phyloP scores from a whole-genome alignment of 2,329 filamentous ascomycete genomes.

The Colletotrichum euphorbiae region DNA sequence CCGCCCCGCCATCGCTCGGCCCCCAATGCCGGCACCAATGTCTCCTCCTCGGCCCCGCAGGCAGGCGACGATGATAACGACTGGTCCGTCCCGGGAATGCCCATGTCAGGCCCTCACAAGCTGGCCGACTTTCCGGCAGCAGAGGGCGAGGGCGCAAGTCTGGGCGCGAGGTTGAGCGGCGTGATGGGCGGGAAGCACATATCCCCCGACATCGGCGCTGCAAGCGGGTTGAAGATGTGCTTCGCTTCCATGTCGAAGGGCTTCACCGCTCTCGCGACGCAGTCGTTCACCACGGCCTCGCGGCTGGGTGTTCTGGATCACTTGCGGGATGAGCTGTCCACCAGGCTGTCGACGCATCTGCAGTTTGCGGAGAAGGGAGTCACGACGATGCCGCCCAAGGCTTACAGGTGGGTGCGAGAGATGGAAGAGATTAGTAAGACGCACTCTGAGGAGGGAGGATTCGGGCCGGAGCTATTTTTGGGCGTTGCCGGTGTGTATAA shows the following conservation, averaged over 20 bases:
- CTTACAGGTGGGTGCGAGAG: constrained; percentile 81
- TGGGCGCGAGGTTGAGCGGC: constrained; percentile 54
- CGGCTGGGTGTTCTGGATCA: constrained; percentile 71
- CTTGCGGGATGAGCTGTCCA: constrained; percentile 66
- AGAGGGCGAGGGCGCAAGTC: constrained; percentile 37
- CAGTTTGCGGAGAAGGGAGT: constrained; percentile 62
- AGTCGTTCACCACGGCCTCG: constrained; percentile 77
- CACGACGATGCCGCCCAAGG: constrained; percentile 75
- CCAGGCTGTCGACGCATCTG: constrained; percentile 60
- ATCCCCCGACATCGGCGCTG: constrained; percentile 62
- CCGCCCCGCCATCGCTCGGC: constrained; percentile 56
- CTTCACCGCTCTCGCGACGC: constrained; percentile 75
- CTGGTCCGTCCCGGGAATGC: constrained; percentile 58
- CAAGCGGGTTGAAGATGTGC: constrained; percentile 74
- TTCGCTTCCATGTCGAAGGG: constrained; percentile 72
- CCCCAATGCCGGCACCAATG: constrained; percentile 39
- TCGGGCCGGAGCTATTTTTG: constrained; percentile 65
- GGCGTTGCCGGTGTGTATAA: constrained; percentile 72
- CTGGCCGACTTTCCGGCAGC: constrained; percentile 52
- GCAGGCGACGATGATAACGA: constrained; percentile 37
- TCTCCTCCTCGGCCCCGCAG: constrained; percentile 31
- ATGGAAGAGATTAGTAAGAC: constrained; percentile 81
- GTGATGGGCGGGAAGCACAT: constrained; percentile 63
- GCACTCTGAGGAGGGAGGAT: constrained; percentile 73
- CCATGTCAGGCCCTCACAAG: constrained; percentile 60